Percentiles rank a stretch among this genome's conserved stretches.
Evolutionary conservation across 2,329 filamentous ascomycete species (phyloP).

Genomic region (Colletotrichum plurivorum): DNA sequence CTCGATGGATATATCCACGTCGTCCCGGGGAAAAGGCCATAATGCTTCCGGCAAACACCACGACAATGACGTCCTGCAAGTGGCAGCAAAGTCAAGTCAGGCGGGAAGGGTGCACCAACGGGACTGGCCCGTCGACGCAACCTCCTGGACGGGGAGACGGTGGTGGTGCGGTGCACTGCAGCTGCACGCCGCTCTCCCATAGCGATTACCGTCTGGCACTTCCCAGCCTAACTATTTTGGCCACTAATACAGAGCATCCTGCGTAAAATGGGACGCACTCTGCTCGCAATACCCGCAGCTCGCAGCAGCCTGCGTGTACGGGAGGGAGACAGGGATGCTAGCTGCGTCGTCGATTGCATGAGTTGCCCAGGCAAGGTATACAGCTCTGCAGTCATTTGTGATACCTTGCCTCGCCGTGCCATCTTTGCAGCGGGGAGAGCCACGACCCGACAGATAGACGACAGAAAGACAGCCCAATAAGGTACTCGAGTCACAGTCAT

Average conservation of each 20-base stretch:
- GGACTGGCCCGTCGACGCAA: conserved; percentile 36
- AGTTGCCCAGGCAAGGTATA: conserved; percentile 11
- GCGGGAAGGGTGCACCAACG: conserved; percentile 23
- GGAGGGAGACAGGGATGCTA: conserved; percentile 33
- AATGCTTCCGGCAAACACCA: conserved; percentile 24
- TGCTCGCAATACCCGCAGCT: not conserved
- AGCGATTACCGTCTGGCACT: conserved; percentile 25
- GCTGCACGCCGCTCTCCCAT: conserved; percentile 27
- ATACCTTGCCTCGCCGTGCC: conserved; percentile 3
- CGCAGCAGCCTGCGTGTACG: conserved; percentile 30
- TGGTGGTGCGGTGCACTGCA: conserved; percentile 30
- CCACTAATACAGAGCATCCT: conserved; percentile 25
- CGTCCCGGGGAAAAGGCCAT: conserved; percentile 12
- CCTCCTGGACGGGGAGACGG: conserved; percentile 4
- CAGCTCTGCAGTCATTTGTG: conserved; percentile 4
- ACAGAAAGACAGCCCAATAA: too few relatives aligned
- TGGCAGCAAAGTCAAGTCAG: conserved; percentile 38
- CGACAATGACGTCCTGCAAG: conserved; percentile 39
- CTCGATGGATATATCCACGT: conserved; percentile 13
- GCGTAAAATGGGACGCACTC: conserved; percentile 12
- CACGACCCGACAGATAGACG: too few relatives aligned
- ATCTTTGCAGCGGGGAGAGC: not conserved
- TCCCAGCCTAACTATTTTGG: conserved; percentile 26
- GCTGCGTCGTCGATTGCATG: conserved; percentile 30
- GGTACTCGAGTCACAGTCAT: not conserved